phyloP scores from a whole-genome alignment of 768 basidiomycete genomes.

The Suillus bovinus region DNA sequence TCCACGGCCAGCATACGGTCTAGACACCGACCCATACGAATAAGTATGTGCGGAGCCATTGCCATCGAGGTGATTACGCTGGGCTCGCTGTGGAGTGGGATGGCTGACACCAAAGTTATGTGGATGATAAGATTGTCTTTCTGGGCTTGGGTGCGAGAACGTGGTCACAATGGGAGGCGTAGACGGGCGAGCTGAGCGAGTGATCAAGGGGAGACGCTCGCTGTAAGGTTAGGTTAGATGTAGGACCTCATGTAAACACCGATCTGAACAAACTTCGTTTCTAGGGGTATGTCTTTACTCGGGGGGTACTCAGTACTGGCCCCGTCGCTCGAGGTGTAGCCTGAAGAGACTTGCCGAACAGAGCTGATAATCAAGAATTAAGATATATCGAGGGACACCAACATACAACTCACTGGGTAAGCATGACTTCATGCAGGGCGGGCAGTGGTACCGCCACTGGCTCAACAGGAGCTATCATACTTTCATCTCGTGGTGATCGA shows the following conservation, averaged over 20 bases:
- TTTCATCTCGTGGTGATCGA: conserved; percentile 35
- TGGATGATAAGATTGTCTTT: conserved; percentile 25
- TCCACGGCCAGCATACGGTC: conserved; percentile 43
- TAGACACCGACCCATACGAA: conserved; percentile 26
- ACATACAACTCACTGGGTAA: conserved; percentile 17
- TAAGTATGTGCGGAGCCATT: conserved; percentile 33
- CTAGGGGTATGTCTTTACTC: conserved; percentile 9
- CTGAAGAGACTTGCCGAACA: conserved; percentile 16
- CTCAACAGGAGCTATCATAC: conserved; percentile 23
- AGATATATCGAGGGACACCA: not conserved
- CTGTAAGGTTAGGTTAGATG: conserved; percentile 30
- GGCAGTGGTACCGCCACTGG: conserved; percentile 32
- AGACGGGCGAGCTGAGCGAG: conserved; percentile 26
- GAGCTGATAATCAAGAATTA: conserved; percentile 12
- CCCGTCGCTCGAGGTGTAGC: conserved; percentile 20
- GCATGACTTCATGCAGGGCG: conserved; percentile 36
- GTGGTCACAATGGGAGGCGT: conserved; percentile 31
- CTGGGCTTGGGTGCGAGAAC: conserved; percentile 19
- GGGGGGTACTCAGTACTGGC: conserved; percentile 15
- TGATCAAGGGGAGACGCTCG: conserved; percentile 54
- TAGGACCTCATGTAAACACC: too few relatives aligned
- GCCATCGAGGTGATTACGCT: conserved; percentile 23
- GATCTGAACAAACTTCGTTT: conserved; percentile 28
- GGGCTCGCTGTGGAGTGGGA: conserved; percentile 31
- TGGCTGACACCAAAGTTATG: conserved; percentile 23